Percentiles rank a stretch among this genome's conserved stretches.
Evolutionary conservation across 139 green algal genomes (phyloP).

Genomic region (Chlamydomonas incerta): DNA sequence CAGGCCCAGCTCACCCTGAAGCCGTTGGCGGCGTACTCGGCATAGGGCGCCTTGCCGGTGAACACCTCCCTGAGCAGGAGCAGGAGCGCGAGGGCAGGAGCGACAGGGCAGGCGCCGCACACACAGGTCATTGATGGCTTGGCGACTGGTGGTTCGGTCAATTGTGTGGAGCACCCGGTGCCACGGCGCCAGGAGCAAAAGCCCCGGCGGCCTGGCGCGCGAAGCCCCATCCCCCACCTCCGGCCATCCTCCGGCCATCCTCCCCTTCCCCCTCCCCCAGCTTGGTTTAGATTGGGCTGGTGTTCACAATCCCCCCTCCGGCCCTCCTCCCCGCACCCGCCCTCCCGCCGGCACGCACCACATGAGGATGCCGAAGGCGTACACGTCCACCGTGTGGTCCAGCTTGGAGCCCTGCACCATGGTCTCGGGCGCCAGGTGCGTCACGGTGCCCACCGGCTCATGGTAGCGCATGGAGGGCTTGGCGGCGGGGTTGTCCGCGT

Average conservation of each 20-base stretch:
- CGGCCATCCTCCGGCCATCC: too few relatives aligned
- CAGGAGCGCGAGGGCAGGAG: background rate
- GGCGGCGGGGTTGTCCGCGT: constrained; percentile 24
- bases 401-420: constrained; percentile 31
- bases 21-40: constrained; percentile 23
- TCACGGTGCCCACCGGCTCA: constrained; percentile 33
- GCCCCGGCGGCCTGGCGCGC: too few relatives aligned
- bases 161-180: too few relatives aligned
- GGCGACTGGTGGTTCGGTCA: too few relatives aligned
- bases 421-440: constrained; percentile 29
- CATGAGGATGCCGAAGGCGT: constrained; percentile 51
- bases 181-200: too few relatives aligned
- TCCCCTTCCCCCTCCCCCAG: too few relatives aligned
- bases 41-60: constrained; percentile 36
- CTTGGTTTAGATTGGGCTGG: too few relatives aligned
- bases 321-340: too few relatives aligned
- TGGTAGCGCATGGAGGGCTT: constrained; percentile 17
- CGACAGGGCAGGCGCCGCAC: too few relatives aligned
- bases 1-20: constrained; percentile 17
- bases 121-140: too few relatives aligned
- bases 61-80: background rate
- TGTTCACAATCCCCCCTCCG: too few relatives aligned
- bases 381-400: constrained; percentile 43
- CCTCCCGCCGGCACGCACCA: background rate
- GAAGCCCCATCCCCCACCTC: too few relatives aligned